Percentiles rank a stretch among this genome's conserved stretches.
These are phyloP conservation scores for Leccinellum luteum DNA, from an alignment of 768 basidiomycete species.

Conservation along the genomic window DNA sequence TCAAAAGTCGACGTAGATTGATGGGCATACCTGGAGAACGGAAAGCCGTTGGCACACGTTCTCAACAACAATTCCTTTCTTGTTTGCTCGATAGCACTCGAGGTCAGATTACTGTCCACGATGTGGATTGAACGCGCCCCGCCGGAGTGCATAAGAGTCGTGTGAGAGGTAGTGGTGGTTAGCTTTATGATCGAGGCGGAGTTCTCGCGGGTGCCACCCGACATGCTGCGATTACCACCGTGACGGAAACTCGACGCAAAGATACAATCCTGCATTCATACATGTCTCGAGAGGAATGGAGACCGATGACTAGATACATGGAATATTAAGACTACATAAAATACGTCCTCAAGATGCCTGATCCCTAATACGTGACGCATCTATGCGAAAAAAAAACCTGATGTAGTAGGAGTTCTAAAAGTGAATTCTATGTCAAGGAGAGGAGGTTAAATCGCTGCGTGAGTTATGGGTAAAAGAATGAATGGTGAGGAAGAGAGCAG, in stretches of 20 bases:
- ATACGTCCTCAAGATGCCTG: conserved; percentile 36
- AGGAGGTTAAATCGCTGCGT: conserved; percentile 8
- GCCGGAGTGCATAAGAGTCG: conserved; percentile 10
- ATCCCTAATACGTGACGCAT: conserved; percentile 33
- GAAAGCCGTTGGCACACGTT: conserved; percentile 28
- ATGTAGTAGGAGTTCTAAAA: conserved; percentile 20
- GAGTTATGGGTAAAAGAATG: conserved; percentile 4
- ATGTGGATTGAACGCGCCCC: conserved; percentile 14
- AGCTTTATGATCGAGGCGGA: conserved; percentile 6
- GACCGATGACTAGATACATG: conserved; percentile 25
- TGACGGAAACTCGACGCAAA: not conserved
- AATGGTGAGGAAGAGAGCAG: conserved; percentile 1
- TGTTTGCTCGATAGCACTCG: conserved; percentile 23
- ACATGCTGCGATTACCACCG: not conserved
- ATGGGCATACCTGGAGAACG: conserved; percentile 33
- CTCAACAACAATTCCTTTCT: conserved; percentile 18
- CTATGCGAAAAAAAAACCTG: conserved; percentile 20
- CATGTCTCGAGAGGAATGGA: conserved; percentile 11
- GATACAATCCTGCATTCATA: conserved; percentile 21
- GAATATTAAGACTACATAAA: conserved; percentile 33
- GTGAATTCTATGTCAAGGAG: conserved; percentile 21
- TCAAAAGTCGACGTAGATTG: not conserved
- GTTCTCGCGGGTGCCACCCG: not conserved
- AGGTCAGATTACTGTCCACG: conserved; percentile 19
- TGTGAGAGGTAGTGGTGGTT: not conserved